Conservation (phyloP, 257 asterid genomes). For the Primulina huaijiensis region DNA sequence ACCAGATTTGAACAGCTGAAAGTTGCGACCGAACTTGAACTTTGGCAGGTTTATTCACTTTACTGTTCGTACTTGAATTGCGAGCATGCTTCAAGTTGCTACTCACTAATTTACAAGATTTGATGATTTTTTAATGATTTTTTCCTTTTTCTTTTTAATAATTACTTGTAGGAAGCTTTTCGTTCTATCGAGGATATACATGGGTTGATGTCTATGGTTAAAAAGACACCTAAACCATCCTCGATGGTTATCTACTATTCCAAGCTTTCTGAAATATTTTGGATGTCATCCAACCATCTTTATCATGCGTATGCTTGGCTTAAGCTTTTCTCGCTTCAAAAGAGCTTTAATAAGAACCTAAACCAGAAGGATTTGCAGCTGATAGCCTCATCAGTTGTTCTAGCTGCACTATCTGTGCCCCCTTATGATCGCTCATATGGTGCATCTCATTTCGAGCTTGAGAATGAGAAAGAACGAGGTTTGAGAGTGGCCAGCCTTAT, state of each 20-base stretch:
- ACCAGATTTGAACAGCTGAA: slow-evolving; percentile 90
- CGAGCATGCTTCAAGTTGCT: background rate
- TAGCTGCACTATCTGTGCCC: slow-evolving; percentile 86
- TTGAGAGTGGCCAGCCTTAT: slow-evolving; percentile 61
- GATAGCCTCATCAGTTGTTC: slow-evolving; percentile 76
- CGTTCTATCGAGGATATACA: slow-evolving; percentile 87
- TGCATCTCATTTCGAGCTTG: slow-evolving; percentile 80
- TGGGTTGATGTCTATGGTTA: slow-evolving; percentile 84
- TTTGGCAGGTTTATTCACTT: slow-evolving; percentile 77
- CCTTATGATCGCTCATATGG: slow-evolving; percentile 69
- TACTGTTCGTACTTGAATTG: slow-evolving; percentile 9
- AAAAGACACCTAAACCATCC: slow-evolving; percentile 80
- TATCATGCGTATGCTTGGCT: slow-evolving; percentile 99
- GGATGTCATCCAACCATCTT: slow-evolving; percentile 84
- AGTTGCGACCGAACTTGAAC: slow-evolving; percentile 89
- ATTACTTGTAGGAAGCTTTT: slow-evolving; percentile 70
- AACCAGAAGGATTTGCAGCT: slow-evolving; percentile 88
- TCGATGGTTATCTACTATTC: slow-evolving; percentile 81
- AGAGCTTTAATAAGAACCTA: slow-evolving; percentile 75
- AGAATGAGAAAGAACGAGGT: slow-evolving; percentile 75
- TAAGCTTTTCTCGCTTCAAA: slow-evolving; percentile 84
- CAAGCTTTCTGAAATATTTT: slow-evolving; percentile 83
- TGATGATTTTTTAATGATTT: slow-evolving; percentile 2
- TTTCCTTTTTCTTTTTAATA: background rate
- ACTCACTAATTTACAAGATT: background rate